Percentiles rank a stretch among this genome's conserved stretches.
phyloP scores from a whole-genome alignment of 2,329 filamentous ascomycete genomes.

The Akanthomyces muscarius region DNA sequence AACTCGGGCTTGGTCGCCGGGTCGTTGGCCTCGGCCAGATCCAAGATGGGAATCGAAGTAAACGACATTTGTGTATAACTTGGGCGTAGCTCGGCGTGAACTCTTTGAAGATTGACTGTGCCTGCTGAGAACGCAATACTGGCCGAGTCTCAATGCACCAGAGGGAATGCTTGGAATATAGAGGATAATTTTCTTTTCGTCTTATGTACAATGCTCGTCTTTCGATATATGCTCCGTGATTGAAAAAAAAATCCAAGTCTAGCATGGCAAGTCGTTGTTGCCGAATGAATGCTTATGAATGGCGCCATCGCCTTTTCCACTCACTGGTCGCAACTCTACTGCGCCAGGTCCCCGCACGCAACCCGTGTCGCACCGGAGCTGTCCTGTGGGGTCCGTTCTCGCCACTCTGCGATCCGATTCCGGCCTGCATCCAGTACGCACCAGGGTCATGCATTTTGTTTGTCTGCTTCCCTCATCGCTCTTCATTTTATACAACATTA shows the following conservation, averaged over 20 bases:
- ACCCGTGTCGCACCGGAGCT: background rate
- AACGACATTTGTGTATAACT: conserved; percentile 55
- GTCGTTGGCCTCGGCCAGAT: conserved; percentile 63
- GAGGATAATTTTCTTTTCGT: background rate
- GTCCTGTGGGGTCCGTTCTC: background rate
- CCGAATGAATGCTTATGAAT: conserved; percentile 12
- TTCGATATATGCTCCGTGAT: conserved; percentile 5
- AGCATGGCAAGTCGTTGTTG: background rate
- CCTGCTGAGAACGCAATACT: background rate
- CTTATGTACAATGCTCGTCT: conserved; percentile 13
- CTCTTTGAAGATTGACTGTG: background rate
- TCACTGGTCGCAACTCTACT: conserved; percentile 12
- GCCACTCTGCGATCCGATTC: background rate
- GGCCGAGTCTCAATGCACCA: background rate
- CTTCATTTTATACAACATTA: conserved; percentile 3
- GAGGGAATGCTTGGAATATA: background rate
- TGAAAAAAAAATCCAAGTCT: background rate
- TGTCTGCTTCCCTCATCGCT: background rate
- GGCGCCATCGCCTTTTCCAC: conserved; percentile 17
- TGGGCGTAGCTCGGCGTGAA: background rate
- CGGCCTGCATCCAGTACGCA: background rate
- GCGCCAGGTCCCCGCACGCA: background rate
- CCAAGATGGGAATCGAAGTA: conserved; percentile 70
- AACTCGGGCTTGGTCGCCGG: conserved; percentile 68
- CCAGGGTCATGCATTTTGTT: conserved; percentile 18